Evolutionary conservation across 495 filamentous ascomycete species (phyloP), one percentile per base, ranked within the genome.

Genomic region (Penicillium daleae): DNA sequence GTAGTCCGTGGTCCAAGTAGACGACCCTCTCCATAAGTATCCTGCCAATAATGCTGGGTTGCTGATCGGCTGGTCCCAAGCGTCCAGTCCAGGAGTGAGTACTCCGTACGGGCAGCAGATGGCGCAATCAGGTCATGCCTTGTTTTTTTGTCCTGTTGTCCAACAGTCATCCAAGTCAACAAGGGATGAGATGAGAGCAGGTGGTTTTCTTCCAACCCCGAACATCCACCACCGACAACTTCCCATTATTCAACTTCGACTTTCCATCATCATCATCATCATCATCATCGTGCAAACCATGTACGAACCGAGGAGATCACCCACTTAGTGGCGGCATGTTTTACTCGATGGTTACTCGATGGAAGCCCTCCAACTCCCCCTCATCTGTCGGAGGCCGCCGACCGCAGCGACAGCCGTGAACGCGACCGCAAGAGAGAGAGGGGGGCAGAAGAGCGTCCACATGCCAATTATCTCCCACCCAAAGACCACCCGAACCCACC

Each of bases 1-100:
- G 8, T 21, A 19, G 17, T 51, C 24, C 24, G 24, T 13, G 17
- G 24, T 29, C n/a, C 8, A 21, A 4, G n/a, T 22, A 21, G 40
- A 44, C 39, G 5, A 5, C 17, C 19, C 50, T 69, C 42, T 29
- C 29, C 64, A 59, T 64, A 69, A 66, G 67, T 59, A 66, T 50
- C 17, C 31, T 52, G 49, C 22, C 49, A 27, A 48, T 40, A 31
- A 31, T 31, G 29, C 29, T 4, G 29, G 4, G 29, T 29, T 63
- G 44, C 49, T 53, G 57, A 66, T 64, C 57, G 21, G 5, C 40
- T 51, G 26, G 49, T 31, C 19, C 21, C 10, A 24, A 22, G 27
- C 21, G 33, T 22, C 42, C 51, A 60, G 22, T 26, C 27, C 50
- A 49, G 61, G 55, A 48, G 57, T 12, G 33, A 13, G 35, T n/a